Conservation (phyloP, 139 green algal genomes). For the Micractinium sp. region DNA sequence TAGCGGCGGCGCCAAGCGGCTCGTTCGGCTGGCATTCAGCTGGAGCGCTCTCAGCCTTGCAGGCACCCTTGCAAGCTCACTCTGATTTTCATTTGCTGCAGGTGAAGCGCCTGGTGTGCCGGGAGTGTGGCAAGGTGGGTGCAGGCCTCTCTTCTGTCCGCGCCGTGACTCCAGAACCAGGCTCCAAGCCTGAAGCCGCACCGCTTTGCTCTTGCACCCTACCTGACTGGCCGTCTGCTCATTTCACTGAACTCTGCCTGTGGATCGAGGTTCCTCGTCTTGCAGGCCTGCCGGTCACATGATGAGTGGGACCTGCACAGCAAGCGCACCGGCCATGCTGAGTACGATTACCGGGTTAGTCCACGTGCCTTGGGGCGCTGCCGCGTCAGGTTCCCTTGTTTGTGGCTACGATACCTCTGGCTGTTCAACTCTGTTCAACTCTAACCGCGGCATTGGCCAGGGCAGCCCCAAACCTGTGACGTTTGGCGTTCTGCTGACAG, state of each 20-base stretch:
- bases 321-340: slow-evolving; percentile 76
- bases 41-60: too few relatives aligned
- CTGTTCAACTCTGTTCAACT: too few relatives aligned
- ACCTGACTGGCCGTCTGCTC: neutral
- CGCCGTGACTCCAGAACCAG: neutral
- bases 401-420: neutral
- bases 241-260: too few relatives aligned
- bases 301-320: slow-evolving; percentile 84
- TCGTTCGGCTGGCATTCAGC: neutral
- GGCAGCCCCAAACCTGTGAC: too few relatives aligned
- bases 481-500: too few relatives aligned
- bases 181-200: neutral
- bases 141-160: too few relatives aligned
- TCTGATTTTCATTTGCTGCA: neutral
- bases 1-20: neutral
- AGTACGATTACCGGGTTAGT: slow-evolving; percentile 76
- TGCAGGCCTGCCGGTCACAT: slow-evolving; percentile 66
- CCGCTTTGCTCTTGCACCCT: neutral
- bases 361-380: neutral
- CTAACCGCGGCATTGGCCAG: too few relatives aligned
- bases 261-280: too few relatives aligned
- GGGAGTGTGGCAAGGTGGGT: slow-evolving; percentile 76
- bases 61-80: neutral
- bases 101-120: slow-evolving; percentile 66
- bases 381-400: neutral